phyloP scores from a whole-genome alignment of 805 yeast species.

The Alloascoidea africana region DNA sequence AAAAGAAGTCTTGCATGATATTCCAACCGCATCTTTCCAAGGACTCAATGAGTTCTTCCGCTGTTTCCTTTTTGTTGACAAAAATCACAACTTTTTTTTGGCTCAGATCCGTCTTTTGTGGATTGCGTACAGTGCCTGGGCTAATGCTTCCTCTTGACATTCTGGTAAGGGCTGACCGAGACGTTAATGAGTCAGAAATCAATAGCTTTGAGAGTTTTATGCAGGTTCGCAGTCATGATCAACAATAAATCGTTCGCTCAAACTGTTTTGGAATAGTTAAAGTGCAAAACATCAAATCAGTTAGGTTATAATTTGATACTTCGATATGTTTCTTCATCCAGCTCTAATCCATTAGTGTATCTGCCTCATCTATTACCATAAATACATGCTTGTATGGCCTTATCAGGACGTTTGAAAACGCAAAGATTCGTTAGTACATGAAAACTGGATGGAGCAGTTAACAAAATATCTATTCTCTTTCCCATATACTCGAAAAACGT shows the following conservation, averaged over 20 bases:
- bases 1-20: conserved; percentile 50
- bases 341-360: conserved; percentile 72
- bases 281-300: conserved; percentile 62
- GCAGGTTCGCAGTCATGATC: conserved; percentile 69
- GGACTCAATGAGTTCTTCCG: conserved; percentile 37
- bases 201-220: conserved; percentile 66
- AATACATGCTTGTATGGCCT: conserved; percentile 29
- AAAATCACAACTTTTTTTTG: conserved; percentile 76
- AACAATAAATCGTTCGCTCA: conserved; percentile 42
- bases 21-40: conserved; percentile 42
- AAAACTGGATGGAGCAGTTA: conserved; percentile 77
- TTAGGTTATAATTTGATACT: conserved; percentile 32
- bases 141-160: conserved; percentile 75
- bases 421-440: conserved; percentile 18
- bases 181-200: conserved; percentile 68
- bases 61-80: conserved; percentile 61
- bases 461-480: conserved; percentile 55
- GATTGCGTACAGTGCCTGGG: conserved; percentile 79
- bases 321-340: conserved; percentile 51
- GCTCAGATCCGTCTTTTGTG: conserved; percentile 68
- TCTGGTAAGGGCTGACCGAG: conserved; percentile 62
- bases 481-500: conserved; percentile 31
- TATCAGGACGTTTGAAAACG: conserved; percentile 17
- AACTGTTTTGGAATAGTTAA: conserved; percentile 83
- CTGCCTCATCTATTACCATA: conserved; percentile 86